phyloP scores from a whole-genome alignment of 2,329 filamentous ascomycete genomes.

The Sporothrix brunneoviolacea region DNA sequence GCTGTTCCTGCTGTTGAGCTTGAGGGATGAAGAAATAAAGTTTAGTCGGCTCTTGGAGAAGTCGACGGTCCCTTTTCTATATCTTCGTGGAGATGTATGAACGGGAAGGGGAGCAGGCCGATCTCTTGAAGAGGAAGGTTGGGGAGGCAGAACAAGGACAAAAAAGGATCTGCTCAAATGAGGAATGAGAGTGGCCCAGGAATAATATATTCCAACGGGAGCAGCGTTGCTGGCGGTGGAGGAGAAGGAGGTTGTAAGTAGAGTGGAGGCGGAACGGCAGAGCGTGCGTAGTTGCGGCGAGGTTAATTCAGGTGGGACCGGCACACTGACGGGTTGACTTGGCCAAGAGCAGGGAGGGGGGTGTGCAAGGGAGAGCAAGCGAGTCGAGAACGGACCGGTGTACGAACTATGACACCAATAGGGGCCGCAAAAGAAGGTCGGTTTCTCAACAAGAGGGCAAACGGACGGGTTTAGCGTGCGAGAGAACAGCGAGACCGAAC shows the following conservation, averaged over 20 bases:
- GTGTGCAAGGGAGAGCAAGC: constrained; percentile 3
- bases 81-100: background rate
- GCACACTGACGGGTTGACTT: constrained; percentile 6
- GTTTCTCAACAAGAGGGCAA: constrained; percentile 2
- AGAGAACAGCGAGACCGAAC: background rate
- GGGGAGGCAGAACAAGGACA: background rate
- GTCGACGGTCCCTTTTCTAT: constrained; percentile 3
- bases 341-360: background rate
- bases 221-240: constrained; percentile 16
- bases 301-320: constrained; percentile 17
- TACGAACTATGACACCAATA: too few species aligned
- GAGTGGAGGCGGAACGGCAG: constrained; percentile 7
- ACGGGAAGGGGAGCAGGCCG: background rate
- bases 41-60: constrained; percentile 1
- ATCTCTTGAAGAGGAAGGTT: background rate
- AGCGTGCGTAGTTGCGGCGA: constrained; percentile 15
- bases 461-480: background rate
- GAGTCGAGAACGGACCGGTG: too few species aligned
- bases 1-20: background rate
- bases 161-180: constrained; percentile 2
- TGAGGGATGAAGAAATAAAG: background rate
- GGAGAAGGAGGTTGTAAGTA: background rate
- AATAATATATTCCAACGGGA: constrained; percentile 19
- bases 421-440: constrained; percentile 5
- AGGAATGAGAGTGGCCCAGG: constrained; percentile 17